Evolutionary conservation across 768 basidiomycete genomes (phyloP), one percentile per base, ranked within the genome.

Genomic region (Boletus speciosus): DNA sequence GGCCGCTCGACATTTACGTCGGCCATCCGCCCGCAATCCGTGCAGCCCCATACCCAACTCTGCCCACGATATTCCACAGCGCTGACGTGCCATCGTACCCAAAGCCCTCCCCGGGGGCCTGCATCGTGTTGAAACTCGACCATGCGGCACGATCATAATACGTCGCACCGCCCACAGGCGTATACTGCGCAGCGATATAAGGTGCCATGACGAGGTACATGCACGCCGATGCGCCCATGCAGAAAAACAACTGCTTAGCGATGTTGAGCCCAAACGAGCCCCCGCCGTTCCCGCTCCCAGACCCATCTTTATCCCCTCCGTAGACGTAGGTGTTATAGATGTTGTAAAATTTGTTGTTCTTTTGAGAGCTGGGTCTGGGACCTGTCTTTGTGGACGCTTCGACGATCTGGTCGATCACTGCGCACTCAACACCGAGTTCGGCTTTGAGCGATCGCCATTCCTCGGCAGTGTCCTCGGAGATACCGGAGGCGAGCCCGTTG

Each of bases 361-460:
- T 72, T 12, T 77, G 73, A 54, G 67, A 56, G 35, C 66, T 69
- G 15, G 72, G 71, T 49, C 64, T 53, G 2, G 64, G 65, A 21
- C 71, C 70, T 16, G 68, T 67, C 58, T 66, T 70, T 15, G 62
- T 49, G 21, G 68, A 66, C 4, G 79, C 75, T 54, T 72, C 72
- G 40, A 74, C 81, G 51, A 93, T 74, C 68, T 85, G 82, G 67
- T 93, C 90, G 61, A 93, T 87, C 43, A 89, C 86, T 29, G 74
- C 60, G 61, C 90, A 93, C 27, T 85, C 85, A 41, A 90, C 77
- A 11, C 90, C 90, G 9, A 93, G 77, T 65, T 92, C 88, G 27
- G 81, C 81, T 70, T 93, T 90, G 50, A 93, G 73, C 7, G 84
- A 79, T 58, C 82, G 82, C 91, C 90, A 93, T 58, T 90, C 89